Conservation (phyloP, 768 basidiomycete genomes). For the Glaciozyma martinii region DNA sequence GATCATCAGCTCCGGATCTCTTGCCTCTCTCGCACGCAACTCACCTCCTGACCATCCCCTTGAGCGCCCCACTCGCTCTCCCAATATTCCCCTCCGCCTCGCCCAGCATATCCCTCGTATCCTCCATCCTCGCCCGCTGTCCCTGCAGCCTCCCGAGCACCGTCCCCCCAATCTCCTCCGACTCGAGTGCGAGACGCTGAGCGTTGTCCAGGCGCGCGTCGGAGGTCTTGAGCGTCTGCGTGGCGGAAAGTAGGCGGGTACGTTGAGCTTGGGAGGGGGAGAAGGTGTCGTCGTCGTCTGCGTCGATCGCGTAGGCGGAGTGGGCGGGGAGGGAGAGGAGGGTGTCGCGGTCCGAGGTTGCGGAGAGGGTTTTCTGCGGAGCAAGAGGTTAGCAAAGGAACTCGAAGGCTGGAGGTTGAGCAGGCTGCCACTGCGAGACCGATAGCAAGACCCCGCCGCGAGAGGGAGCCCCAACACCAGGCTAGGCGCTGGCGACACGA, state of each 20-base stretch:
- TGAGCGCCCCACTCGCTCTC: conserved; percentile 40
- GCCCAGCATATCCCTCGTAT: conserved; percentile 36
- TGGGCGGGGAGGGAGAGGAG: conserved; percentile 15
- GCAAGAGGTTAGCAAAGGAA: background rate
- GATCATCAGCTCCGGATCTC: background rate
- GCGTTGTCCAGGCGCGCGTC: conserved; percentile 40
- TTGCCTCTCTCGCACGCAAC: conserved; percentile 3
- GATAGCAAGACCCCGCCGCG: no score
- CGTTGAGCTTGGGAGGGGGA: conserved; percentile 10
- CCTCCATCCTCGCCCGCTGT: conserved; percentile 42
- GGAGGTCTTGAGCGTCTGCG: conserved; percentile 7
- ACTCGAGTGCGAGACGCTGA: conserved; percentile 42
- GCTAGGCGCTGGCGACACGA: background rate
- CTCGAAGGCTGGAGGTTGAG: background rate
- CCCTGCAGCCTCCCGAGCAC: conserved; percentile 41
- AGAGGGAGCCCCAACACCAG: no score
- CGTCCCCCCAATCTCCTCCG: conserved; percentile 42
- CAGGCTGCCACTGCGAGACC: background rate
- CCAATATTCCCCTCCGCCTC: conserved; percentile 42
- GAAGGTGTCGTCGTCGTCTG: background rate
- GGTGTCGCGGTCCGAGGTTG: conserved; percentile 21
- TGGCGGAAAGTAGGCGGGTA: conserved; percentile 18
- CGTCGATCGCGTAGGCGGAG: conserved; percentile 14
- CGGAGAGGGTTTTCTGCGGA: conserved; percentile 1
- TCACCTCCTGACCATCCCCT: conserved; percentile 43